These are phyloP conservation scores for Chrysosphaeria jannelii DNA, from an alignment of 2,329 filamentous ascomycete genomes.

Conservation along the genomic window DNA sequence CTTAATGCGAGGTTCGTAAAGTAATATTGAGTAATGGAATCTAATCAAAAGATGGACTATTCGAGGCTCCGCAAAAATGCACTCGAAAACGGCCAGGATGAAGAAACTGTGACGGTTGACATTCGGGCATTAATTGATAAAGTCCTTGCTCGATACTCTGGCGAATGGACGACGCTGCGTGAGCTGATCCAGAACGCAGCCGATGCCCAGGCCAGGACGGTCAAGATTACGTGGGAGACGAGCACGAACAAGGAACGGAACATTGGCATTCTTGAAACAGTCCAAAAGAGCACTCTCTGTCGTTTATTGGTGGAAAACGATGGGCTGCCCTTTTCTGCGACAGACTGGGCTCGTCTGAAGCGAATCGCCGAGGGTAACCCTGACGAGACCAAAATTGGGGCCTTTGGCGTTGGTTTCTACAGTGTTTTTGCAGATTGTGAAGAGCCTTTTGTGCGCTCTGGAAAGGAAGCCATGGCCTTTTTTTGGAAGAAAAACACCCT, in stretches of 20 bases:
- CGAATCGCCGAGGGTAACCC: constrained; percentile 97
- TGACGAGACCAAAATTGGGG: constrained; percentile 95
- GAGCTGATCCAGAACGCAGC: constrained; percentile 97
- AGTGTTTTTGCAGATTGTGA: constrained; percentile 96
- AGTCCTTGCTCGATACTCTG: constrained; percentile 81
- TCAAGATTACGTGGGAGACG: constrained; percentile 80
- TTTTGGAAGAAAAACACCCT: constrained; percentile 99
- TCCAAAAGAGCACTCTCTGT: constrained; percentile 61
- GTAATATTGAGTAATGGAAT: no score
- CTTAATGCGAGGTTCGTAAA: no score
- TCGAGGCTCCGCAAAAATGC: constrained; percentile 60
- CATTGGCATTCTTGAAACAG: constrained; percentile 42
- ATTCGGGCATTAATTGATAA: constrained; percentile 93
- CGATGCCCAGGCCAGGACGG: constrained; percentile 71
- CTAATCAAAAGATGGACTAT: constrained; percentile 27
- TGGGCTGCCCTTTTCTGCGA: constrained; percentile 59
- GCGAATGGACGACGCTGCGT: constrained; percentile 72
- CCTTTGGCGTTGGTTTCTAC: constrained; percentile 96
- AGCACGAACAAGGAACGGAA: constrained; percentile 16
- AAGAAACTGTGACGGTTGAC: constrained; percentile 94
- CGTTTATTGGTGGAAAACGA: constrained; percentile 82
- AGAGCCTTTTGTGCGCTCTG: constrained; percentile 86
- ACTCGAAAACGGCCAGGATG: constrained; percentile 58
- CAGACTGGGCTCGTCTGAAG: constrained; percentile 82
- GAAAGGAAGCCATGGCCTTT: constrained; percentile 81